Evolutionary conservation across 225 moss, liverwort and hornwort genomes (phyloP).

Genomic region (Asterella californica): DNA sequence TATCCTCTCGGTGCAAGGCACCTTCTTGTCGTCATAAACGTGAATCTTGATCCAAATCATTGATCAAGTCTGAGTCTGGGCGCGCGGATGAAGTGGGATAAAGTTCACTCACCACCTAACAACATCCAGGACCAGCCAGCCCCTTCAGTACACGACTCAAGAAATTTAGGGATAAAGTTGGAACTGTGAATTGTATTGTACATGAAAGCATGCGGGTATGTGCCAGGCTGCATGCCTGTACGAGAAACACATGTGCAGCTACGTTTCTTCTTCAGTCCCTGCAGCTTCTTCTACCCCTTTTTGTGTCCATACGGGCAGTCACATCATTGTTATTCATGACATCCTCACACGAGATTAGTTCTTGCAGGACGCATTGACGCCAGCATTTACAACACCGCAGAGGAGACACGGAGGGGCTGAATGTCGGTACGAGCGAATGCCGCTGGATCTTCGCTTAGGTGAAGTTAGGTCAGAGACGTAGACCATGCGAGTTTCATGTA

Average conservation of each 20-base stretch:
- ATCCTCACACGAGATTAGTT: background rate
- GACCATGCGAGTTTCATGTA: background rate
- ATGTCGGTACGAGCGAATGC: background rate
- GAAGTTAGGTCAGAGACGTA: background rate
- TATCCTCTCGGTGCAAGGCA: too few species aligned
- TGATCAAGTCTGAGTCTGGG: too few species aligned
- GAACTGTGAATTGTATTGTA: too few species aligned
- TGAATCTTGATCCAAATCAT: too few species aligned
- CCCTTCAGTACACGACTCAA: too few species aligned
- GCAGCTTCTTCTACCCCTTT: background rate
- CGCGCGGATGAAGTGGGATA: too few species aligned
- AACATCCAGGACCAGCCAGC: too few species aligned
- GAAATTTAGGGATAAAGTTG: too few species aligned
- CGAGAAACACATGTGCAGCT: background rate
- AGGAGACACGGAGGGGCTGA: background rate
- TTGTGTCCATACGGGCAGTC: background rate
- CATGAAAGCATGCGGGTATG: too few species aligned
- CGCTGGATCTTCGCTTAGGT: background rate
- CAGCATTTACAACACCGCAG: background rate
- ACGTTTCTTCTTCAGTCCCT: background rate
- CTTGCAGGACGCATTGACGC: too few species aligned
- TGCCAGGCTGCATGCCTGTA: background rate
- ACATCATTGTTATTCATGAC: background rate
- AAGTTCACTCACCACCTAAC: too few species aligned
- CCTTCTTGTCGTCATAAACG: too few species aligned